Base-by-base conservation (phyloP, 2,329 filamentous ascomycete species). In the Botrytis fragariae region DNA sequence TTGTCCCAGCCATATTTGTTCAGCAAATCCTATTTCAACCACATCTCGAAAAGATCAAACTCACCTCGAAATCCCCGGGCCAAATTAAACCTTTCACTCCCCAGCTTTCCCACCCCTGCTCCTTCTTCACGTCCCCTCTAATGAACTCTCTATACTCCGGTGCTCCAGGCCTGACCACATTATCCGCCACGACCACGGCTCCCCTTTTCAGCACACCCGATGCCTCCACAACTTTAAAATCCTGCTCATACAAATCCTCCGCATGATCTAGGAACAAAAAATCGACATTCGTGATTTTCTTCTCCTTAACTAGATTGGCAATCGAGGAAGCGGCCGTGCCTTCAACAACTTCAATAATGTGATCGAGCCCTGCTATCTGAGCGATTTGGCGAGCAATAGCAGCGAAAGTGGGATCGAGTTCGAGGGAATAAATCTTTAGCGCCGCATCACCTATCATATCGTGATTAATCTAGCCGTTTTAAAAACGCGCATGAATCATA, bases 181-280 rank as follows among this genome's bases (percentile, higher is more conserved):
- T 93, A 79, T 93, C 91, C 1, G 91, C 91, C 0, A 88, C 89
- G 22, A 91, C 82, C 0, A 91, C 86, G 1, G 86, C 86, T 0
- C 91, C 91, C 0, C 85, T 84, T 0, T 83, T 84, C 4, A 95
- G 83, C 57, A 94, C 20, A 29, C 86, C 86, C 12, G 94, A 83
- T 59, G 92, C 86, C 82, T 95, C 92, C 79, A 90, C 92, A 0
- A 93, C 85, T 82, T 93, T 93, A 75, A 95, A 82, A 78, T 95
- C 93, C 0, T 87, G 85, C 1, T 87, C 87, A 81, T 95, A 95
- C 0, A 90, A 87, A 0, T 91, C 90, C 82, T 95, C 94, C 82
- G 90, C 90, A 81, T 95, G 93, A 78, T 95, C 93, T 45, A 95
- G 83, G 81, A 95, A 95, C 81, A 94, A 84, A 57, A 95, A 82